phyloP scores from a whole-genome alignment of 495 filamentous ascomycete species.

The Podospora anserina region DNA sequence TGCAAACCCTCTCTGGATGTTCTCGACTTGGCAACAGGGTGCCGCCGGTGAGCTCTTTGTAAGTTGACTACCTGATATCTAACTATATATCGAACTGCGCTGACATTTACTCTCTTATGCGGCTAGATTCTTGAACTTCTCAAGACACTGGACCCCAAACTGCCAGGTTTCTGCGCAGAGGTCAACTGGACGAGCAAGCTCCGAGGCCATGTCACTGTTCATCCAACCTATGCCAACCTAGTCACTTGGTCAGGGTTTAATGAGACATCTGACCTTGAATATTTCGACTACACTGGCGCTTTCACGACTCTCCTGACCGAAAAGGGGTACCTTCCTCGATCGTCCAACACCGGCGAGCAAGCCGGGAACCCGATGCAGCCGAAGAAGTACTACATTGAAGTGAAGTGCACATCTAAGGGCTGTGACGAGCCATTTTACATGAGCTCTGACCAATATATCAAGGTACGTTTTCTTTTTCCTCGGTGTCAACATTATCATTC shows the following conservation, averaged over 20 bases:
- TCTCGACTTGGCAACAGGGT: conserved; percentile 27
- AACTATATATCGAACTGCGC: too few relatives aligned
- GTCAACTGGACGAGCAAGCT: conserved; percentile 46
- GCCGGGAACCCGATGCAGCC: not conserved
- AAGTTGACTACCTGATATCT: too few relatives aligned
- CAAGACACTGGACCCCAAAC: conserved; percentile 16
- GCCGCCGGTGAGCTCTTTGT: conserved; percentile 44
- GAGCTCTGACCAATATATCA: conserved; percentile 37
- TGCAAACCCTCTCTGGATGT: not conserved
- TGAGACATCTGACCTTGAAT: conserved; percentile 42
- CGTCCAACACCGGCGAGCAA: too few relatives aligned
- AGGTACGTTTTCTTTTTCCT: conserved; percentile 25
- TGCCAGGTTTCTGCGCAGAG: conserved; percentile 25
- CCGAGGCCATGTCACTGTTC: conserved; percentile 27
- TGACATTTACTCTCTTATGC: too few relatives aligned
- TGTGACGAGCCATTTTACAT: conserved; percentile 40
- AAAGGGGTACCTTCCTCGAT: conserved; percentile 28
- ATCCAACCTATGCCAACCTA: conserved; percentile 38
- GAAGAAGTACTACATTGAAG: conserved; percentile 40
- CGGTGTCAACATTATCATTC: not conserved
- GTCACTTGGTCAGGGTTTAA: conserved; percentile 27
- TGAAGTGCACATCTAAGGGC: conserved; percentile 41
- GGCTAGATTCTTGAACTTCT: conserved; percentile 36
- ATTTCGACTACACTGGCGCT: conserved; percentile 32
- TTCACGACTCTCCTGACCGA: conserved; percentile 36